Evolutionary conservation across 495 filamentous ascomycete genomes (phyloP), one percentile per base, ranked within the genome.

Genomic region (Penicillium paradoxum): DNA sequence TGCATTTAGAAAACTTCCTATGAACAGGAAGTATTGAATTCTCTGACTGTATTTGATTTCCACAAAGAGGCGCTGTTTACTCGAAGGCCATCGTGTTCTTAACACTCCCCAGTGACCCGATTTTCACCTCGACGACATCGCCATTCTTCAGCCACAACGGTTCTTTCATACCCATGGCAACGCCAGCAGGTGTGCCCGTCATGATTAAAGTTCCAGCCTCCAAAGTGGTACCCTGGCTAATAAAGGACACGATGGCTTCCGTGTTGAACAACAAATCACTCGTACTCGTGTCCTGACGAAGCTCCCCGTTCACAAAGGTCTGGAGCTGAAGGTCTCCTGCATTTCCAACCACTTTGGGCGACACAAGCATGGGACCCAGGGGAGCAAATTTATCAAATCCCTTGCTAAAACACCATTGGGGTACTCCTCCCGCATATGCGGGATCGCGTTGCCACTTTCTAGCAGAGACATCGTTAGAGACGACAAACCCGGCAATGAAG

Each of bases 171-270:
- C 29, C 29, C 29, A 32, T 32, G 2, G 29, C 33, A 15, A 36
- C 33, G 3, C 33, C 33, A n/a, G 33, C 33, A 3, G 33, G 33
- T 63, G 87, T 91, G 49, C 87, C 87, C 22, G 87, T 90, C 49
- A 87, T 88, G 43, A 91, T 84, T 17, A 89, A 39, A 66, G 89
- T 85, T 1, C 88, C 88, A 4, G 79, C 81, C 43, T 86, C 62
- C 21, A 90, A 62, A 6, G 86, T 89, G 25, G 82, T 84, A 25
- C 82, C 86, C 55, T 79, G 80, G 51, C 78, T 83, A 24, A 91
- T 65, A 54, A 86, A 83, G 0, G 78, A 66, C 54, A 90, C 83
- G 1, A 83, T 83, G 58, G 81, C 73, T 22, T 75, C 80, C 17
- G 90, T 79, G 44, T 74, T 73, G 65, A 89, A 91, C 30, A 90